Base-by-base conservation (phyloP, 495 filamentous ascomycete species). In the Aspergillus haitiensis region DNA sequence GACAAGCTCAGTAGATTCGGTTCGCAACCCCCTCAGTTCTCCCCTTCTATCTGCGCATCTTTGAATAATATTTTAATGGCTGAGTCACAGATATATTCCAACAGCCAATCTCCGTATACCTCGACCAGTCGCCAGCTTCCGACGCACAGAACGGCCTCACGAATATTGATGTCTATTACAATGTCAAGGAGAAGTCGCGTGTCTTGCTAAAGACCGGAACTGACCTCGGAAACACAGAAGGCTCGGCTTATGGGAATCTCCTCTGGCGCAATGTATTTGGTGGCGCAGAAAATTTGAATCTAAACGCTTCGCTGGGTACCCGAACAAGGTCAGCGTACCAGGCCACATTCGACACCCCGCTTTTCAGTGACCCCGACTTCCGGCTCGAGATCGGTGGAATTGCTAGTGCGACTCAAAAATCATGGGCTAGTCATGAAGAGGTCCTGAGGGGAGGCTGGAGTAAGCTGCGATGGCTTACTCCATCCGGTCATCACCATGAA, bases 371-470 rank as follows among this genome's bases (percentile, higher is more conserved):
- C 72, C 93, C 94, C 0, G 86, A 94, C 64, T 75, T 93, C 48
- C 81, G 85, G 46, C 78, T 88, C 36, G 84, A 90, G 61, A 58
- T 95, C 50, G 91, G 93, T 61, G 91, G 81, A 2, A 81, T 94
- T 46, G 85, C 87, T 27, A 93, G 88, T 61, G 84, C 87, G 10
- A 94, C 90, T 4, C 83, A 91, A 60, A 97, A 97, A 67, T 81
- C 84, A 12, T 97, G 90, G 87, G 90, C 94, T 4, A 93, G 88
- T 58, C 93, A 98, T 66, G 93, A 97, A 61, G 95, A 98, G 74
- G 85, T 85, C 1, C 71, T 93, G n/a, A 90, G 86, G 62, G 92
- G 92, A 18, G 92, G 83, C 8, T 87, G 84, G 70, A 78, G 88
- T 8, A 92, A 88, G 56, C 71, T 96, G 18, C 82, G 83, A 48